These are phyloP conservation scores for Flaveria bidentis DNA, from an alignment of 129 eudicot genomes.

Conservation along the genomic window DNA sequence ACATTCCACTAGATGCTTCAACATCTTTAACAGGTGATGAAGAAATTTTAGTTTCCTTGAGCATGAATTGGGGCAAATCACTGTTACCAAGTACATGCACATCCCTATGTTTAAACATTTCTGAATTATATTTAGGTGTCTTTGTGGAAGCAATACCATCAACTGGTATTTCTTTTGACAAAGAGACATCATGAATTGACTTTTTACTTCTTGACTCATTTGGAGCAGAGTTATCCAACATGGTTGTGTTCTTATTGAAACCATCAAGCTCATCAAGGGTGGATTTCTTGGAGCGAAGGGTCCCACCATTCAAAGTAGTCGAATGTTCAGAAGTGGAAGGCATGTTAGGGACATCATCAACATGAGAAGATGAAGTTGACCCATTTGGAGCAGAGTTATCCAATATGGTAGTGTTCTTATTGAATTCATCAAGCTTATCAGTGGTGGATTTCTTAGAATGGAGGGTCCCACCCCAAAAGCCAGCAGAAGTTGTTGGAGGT, in stretches of 20 bases:
- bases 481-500: conserved; percentile 54
- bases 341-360: conserved; percentile 36
- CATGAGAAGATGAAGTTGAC: conserved; percentile 40
- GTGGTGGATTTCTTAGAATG: conserved; percentile 39
- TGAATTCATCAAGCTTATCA: conserved; percentile 36
- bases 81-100: conserved; percentile 3
- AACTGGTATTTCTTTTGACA: not conserved
- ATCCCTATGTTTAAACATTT: conserved; percentile 16
- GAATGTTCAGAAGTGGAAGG: conserved; percentile 46
- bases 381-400: conserved; percentile 27
- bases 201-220: conserved; percentile 27
- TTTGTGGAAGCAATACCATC: not conserved
- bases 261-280: conserved; percentile 38
- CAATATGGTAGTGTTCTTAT: conserved; percentile 4
- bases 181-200: conserved; percentile 25
- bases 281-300: conserved; percentile 39
- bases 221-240: conserved; percentile 23
- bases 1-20: conserved; percentile 18
- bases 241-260: conserved; percentile 10
- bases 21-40: conserved; percentile 16
- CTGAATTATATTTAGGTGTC: not conserved
- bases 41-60: conserved; percentile 33
- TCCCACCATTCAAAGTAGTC: conserved; percentile 56
- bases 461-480: conserved; percentile 58
- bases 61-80: not conserved